Conservation (phyloP, 2,329 filamentous ascomycete species). For the Venturiaceae sp. region DNA sequence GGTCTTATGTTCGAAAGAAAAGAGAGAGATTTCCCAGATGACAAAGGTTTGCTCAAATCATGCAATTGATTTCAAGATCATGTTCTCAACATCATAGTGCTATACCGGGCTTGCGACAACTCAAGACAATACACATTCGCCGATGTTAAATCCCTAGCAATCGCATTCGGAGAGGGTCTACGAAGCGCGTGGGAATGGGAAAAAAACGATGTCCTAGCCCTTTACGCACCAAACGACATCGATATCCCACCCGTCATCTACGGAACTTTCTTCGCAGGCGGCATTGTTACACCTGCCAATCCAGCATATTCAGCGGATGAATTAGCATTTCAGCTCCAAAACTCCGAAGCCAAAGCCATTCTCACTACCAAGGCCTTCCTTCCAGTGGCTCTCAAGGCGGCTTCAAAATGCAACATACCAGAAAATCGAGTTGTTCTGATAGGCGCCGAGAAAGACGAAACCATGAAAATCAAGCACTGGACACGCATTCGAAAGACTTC, state of each 20-base stretch:
- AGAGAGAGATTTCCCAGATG: conserved; percentile 3
- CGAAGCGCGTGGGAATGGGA: conserved; percentile 66
- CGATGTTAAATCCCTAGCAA: conserved; percentile 53
- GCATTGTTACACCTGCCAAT: conserved; percentile 75
- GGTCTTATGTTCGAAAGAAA: conserved; percentile 8
- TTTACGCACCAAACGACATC: conserved; percentile 80
- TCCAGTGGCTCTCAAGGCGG: conserved; percentile 55
- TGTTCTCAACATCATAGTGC: neutral
- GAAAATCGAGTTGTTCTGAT: conserved; percentile 66
- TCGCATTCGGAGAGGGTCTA: conserved; percentile 73
- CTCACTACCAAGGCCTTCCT: conserved; percentile 56
- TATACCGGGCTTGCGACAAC: conserved; percentile 1
- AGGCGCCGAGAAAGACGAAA: conserved; percentile 56
- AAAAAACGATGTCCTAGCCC: conserved; percentile 70
- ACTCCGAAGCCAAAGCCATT: conserved; percentile 64
- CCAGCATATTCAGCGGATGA: conserved; percentile 79
- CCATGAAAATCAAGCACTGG: conserved; percentile 59
- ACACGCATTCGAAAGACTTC: conserved; percentile 58
- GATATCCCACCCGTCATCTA: conserved; percentile 71
- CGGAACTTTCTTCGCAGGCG: conserved; percentile 76
- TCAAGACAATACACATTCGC: conserved; percentile 56
- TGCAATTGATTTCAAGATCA: neutral
- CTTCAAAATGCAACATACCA: conserved; percentile 58
- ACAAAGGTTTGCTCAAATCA: neutral
- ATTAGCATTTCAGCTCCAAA: conserved; percentile 72